A percentile compares a stretch with the other conserved stretches of the same genome.
These are phyloP conservation scores for Pestalotiopsis sp. DNA, from an alignment of 2,329 filamentous ascomycete species.

Conservation along the genomic window DNA sequence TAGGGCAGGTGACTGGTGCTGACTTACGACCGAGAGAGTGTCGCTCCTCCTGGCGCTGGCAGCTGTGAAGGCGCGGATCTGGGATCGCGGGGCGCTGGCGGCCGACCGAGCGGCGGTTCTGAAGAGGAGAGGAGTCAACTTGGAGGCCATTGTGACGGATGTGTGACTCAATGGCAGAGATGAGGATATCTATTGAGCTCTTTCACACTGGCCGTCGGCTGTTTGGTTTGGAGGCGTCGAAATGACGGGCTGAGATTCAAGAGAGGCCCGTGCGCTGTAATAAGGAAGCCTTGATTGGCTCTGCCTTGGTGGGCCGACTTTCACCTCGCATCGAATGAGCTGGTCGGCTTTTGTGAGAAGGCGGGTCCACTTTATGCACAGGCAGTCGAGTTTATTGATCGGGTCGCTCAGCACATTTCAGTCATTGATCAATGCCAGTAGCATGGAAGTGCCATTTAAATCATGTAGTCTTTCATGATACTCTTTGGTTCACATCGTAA, in stretches of 20 bases:
- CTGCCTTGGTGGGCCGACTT: background rate
- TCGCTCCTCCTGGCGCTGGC: slow-evolving; percentile 74
- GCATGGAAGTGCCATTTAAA: background rate
- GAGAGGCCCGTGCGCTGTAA: slow-evolving; percentile 10
- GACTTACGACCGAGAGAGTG: slow-evolving; percentile 64
- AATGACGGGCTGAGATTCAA: slow-evolving; percentile 10
- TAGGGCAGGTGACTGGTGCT: background rate
- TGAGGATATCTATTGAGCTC: slow-evolving; percentile 20
- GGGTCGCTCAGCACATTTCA: background rate
- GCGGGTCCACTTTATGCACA: background rate
- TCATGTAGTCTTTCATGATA: background rate
- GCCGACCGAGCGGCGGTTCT: slow-evolving; percentile 69
- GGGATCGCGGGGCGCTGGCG: slow-evolving; percentile 64
- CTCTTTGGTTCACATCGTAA: background rate
- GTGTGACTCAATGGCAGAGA: slow-evolving; percentile 27
- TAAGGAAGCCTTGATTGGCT: slow-evolving; percentile 11
- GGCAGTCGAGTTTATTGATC: background rate
- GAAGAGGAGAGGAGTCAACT: slow-evolving; percentile 74
- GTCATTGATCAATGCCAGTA: background rate
- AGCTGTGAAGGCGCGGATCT: slow-evolving; percentile 71
- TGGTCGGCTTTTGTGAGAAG: background rate
- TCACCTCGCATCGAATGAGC: background rate
- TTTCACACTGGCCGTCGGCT: slow-evolving; percentile 21
- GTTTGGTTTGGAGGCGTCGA: slow-evolving; percentile 4
- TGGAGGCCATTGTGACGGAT: slow-evolving; percentile 73